Evolutionary conservation across 495 filamentous ascomycete genomes (phyloP).

Genomic region (Cercophora samala): DNA sequence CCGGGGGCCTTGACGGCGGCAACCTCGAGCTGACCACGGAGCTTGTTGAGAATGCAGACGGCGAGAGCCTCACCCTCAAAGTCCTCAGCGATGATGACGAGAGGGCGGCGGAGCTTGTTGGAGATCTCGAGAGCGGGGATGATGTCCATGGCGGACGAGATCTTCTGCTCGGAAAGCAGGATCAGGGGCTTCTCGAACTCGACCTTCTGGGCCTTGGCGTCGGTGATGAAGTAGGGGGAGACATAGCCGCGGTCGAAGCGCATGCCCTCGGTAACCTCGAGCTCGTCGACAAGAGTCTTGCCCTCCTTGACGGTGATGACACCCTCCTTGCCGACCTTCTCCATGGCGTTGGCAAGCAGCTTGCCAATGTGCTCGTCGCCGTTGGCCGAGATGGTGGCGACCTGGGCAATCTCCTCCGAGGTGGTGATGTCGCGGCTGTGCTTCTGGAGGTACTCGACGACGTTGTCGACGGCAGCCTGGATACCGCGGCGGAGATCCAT

Average conservation of each 20-base stretch:
- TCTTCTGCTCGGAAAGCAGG: conserved; percentile 99
- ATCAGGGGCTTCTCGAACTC: conserved; percentile 99
- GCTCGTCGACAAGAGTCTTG: conserved; percentile 96
- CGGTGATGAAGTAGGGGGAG: conserved; percentile 99
- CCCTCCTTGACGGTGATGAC: conserved; percentile 99
- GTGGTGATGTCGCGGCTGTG: conserved; percentile 98
- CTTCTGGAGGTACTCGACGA: conserved; percentile 85
- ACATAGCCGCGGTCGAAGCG: conserved; percentile 98
- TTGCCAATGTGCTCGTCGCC: conserved; percentile 93
- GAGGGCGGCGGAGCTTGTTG: conserved; percentile 87
- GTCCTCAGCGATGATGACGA: conserved; percentile 98
- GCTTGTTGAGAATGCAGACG: conserved; percentile 99
- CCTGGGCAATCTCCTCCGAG: conserved; percentile 94
- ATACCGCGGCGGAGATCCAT: conserved; percentile 98
- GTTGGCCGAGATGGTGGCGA: conserved; percentile 96
- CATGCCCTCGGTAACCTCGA: conserved; percentile 99
- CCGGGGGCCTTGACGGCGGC: conserved; percentile 98
- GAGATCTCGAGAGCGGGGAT: conserved; percentile 96
- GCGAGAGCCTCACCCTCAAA: conserved; percentile 98
- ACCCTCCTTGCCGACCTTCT: conserved; percentile 99
- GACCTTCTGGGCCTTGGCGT: conserved; percentile 95
- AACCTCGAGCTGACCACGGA: conserved; percentile 97
- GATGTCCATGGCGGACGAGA: conserved; percentile 96
- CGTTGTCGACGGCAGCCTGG: conserved; percentile 91
- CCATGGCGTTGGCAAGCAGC: conserved; percentile 96